These are phyloP conservation scores for Chrysopogon serrulatus DNA, from an alignment of 176 grass and related monocot genomes.

Conservation along the genomic window DNA sequence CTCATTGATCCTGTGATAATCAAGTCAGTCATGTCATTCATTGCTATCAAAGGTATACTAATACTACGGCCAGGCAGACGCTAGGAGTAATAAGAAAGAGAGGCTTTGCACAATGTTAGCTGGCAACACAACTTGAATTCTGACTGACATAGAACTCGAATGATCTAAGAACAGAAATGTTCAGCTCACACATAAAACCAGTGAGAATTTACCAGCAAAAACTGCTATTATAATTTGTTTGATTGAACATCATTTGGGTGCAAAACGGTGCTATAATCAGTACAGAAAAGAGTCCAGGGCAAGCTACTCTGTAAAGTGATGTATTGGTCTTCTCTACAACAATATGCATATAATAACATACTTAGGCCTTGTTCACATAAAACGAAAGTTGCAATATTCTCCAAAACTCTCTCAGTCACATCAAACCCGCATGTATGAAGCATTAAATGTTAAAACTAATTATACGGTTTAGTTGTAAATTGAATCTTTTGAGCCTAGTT, in stretches of 20 bases:
- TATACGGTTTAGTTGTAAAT: too few species aligned
- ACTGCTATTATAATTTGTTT: background rate
- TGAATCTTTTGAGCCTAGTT: too few species aligned
- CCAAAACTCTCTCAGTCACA: too few species aligned
- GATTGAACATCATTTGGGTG: background rate
- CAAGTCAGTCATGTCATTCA: slow-evolving; percentile 14
- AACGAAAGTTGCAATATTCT: too few species aligned
- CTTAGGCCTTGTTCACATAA: too few species aligned
- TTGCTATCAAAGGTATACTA: background rate
- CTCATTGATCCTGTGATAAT: background rate
- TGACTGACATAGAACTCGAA: background rate
- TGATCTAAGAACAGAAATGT: background rate
- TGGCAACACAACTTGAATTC: background rate
- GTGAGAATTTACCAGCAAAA: background rate
- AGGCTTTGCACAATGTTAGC: background rate
- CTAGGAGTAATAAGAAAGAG: background rate
- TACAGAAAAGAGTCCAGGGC: background rate
- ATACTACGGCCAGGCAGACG: background rate
- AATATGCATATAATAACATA: background rate
- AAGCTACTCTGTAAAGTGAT: slow-evolving; percentile 21
- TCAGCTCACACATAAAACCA: background rate
- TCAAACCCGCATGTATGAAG: too few species aligned
- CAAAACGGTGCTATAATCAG: background rate
- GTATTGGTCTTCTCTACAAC: background rate
- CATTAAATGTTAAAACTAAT: too few species aligned